Percentiles rank a stretch among this genome's conserved stretches.
phyloP scores from a whole-genome alignment of 352 stramenopile species.

The Phytophthora sojae region DNA sequence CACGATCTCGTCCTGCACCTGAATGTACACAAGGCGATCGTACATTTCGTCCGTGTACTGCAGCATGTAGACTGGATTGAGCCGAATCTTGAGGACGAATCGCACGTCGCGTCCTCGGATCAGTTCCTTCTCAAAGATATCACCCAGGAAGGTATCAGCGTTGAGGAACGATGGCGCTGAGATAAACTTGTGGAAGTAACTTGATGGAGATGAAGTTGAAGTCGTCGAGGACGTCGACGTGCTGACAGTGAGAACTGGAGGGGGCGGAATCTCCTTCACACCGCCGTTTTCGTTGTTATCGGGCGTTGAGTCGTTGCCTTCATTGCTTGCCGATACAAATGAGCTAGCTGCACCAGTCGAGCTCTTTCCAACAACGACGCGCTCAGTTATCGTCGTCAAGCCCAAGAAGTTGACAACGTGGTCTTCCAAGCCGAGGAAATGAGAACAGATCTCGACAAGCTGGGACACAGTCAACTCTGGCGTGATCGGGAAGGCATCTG shows the following conservation, averaged over 20 bases:
- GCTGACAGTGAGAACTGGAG: conserved; percentile 28
- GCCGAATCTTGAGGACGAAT: conserved; percentile 95
- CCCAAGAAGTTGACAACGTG: conserved; percentile 82
- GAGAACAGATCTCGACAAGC: conserved; percentile 92
- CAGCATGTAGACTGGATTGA: conserved; percentile 82
- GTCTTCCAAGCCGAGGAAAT: conserved; percentile 93
- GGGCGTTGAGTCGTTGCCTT: conserved; percentile 36
- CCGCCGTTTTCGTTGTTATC: conserved; percentile 26
- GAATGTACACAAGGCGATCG: conserved; percentile 87
- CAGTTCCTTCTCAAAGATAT: conserved; percentile 93
- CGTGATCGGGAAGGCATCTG: conserved; percentile 92
- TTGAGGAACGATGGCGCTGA: conserved; percentile 82
- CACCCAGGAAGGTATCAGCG: conserved; percentile 87
- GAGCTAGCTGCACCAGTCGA: conserved; percentile 40
- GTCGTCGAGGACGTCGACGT: conserved; percentile 39
- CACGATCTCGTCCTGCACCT: conserved; percentile 94
- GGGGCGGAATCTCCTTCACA: conserved; percentile 21
- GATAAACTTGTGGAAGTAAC: conserved; percentile 85
- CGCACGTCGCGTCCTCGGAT: conserved; percentile 89
- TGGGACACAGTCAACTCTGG: conserved; percentile 92
- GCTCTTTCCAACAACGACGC: conserved; percentile 30
- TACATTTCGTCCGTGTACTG: conserved; percentile 89
- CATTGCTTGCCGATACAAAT: conserved; percentile 41
- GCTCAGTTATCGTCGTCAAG: conserved; percentile 65
- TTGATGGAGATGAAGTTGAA: conserved; percentile 49